Evolutionary conservation across 805 yeast genomes (phyloP).

Genomic region (Candida caryicola): DNA sequence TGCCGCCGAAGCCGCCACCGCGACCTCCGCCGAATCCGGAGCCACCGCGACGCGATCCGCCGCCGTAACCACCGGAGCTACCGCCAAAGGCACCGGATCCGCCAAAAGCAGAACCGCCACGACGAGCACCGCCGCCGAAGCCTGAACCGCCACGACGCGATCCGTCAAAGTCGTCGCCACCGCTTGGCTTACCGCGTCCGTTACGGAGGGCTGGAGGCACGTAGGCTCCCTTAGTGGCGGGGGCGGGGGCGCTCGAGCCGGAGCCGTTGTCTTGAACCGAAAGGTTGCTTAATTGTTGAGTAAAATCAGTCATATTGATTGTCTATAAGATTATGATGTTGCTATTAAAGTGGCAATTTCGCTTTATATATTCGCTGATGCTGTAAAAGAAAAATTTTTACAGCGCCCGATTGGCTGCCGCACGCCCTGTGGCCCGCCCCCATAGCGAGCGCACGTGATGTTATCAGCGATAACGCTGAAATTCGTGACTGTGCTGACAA

Average conservation of each 20-base stretch:
- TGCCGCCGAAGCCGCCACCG: constrained; percentile 22
- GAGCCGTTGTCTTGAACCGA: constrained; percentile 41
- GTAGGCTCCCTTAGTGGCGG: constrained; percentile 18
- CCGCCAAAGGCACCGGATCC: constrained; percentile 27
- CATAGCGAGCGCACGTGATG: too few relatives aligned
- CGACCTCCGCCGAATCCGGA: constrained; percentile 17
- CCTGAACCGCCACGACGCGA: constrained; percentile 19
- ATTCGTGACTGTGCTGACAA: too few relatives aligned
- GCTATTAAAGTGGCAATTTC: constrained; percentile 6
- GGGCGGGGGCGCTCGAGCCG: constrained; percentile 22
- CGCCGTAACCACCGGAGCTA: constrained; percentile 31
- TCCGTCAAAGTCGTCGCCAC: constrained; percentile 25
- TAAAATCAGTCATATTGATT: constrained; percentile 54
- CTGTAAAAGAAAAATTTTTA: constrained; percentile 4
- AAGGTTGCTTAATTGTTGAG: constrained; percentile 55
- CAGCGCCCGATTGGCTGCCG: too few relatives aligned
- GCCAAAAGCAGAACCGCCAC: constrained; percentile 15
- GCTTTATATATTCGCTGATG: constrained; percentile 3
- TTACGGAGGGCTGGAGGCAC: constrained; percentile 36
- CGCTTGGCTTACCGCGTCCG: constrained; percentile 19
- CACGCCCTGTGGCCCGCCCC: too few relatives aligned
- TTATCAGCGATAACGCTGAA: too few relatives aligned
- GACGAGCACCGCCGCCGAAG: constrained; percentile 14
- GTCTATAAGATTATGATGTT: constrained; percentile 8
- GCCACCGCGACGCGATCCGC: constrained; percentile 15